Conservation (phyloP, 1,284 basidiomycete genomes). For the Rhodotorula sp. region DNA sequence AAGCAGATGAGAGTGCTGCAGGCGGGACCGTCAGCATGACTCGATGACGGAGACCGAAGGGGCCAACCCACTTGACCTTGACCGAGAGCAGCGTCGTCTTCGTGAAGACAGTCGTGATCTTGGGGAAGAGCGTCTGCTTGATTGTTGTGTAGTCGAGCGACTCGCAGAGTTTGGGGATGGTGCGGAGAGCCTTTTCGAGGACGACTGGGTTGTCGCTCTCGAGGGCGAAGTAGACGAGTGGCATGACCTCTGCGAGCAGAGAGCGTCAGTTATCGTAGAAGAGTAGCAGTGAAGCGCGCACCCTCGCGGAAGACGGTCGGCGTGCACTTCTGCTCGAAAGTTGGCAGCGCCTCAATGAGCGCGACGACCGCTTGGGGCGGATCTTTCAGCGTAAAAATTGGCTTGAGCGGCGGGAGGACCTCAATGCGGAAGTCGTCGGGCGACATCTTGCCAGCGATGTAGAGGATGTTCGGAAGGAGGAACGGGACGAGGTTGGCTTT, state of each 20-base stretch:
- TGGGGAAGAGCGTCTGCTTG: slow-evolving; percentile 68
- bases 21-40: neutral
- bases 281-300: slow-evolving; percentile 50
- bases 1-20: slow-evolving; percentile 86
- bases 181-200: slow-evolving; percentile 84
- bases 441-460: slow-evolving; percentile 75
- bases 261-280: neutral
- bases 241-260: slow-evolving; percentile 72
- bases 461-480: slow-evolving; percentile 96
- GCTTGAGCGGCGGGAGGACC: slow-evolving; percentile 83
- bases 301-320: slow-evolving; percentile 83
- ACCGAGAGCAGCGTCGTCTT: slow-evolving; percentile 45
- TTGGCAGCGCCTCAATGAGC: slow-evolving; percentile 78
- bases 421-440: slow-evolving; percentile 72
- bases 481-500: slow-evolving; percentile 83
- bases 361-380: slow-evolving; percentile 91
- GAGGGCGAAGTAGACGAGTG: slow-evolving; percentile 89
- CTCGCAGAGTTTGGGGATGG: slow-evolving; percentile 83
- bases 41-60: neutral
- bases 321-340: slow-evolving; percentile 87
- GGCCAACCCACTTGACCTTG: slow-evolving; percentile 39
- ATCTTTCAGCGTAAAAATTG: slow-evolving; percentile 86
- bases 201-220: slow-evolving; percentile 87
- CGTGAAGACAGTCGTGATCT: slow-evolving; percentile 61
- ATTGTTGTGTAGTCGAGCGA: slow-evolving; percentile 70